These are phyloP conservation scores for Trametes meyenii DNA, from an alignment of 768 basidiomycete species.

Conservation along the genomic window DNA sequence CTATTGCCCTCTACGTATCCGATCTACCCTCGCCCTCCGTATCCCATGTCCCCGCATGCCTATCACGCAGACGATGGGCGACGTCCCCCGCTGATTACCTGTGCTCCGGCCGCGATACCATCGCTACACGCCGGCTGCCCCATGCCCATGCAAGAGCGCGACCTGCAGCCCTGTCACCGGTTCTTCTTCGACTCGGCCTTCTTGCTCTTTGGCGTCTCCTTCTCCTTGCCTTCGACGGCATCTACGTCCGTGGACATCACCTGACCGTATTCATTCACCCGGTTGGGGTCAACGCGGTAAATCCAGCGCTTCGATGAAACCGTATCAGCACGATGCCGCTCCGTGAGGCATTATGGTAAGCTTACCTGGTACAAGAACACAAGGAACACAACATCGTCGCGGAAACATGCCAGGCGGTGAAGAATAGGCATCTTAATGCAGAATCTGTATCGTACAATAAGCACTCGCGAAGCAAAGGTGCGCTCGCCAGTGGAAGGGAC, in stretches of 20 bases:
- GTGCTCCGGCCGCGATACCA: conserved; percentile 31
- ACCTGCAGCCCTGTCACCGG: conserved; percentile 31
- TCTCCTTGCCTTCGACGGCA: conserved; percentile 38
- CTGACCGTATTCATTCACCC: conserved; percentile 96
- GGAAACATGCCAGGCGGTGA: conserved; percentile 89
- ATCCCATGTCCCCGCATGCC: conserved; percentile 7
- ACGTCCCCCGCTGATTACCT: conserved; percentile 6
- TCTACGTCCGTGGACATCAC: conserved; percentile 58
- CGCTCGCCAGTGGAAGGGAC: conserved; percentile 29
- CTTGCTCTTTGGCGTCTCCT: neutral
- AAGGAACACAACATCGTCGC: conserved; percentile 90
- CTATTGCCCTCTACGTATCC: conserved; percentile 1
- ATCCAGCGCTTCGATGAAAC: conserved; percentile 77
- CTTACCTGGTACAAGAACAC: conserved; percentile 90
- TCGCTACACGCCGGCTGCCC: conserved; percentile 8
- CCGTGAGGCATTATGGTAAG: neutral
- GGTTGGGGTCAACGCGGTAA: conserved; percentile 92
- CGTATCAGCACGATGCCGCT: conserved; percentile 22
- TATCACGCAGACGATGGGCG: conserved; percentile 5
- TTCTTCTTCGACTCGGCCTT: conserved; percentile 39
- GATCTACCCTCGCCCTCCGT: conserved; percentile 22
- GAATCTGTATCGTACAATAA: conserved; percentile 52
- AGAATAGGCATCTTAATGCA: conserved; percentile 97
- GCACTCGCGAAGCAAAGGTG: neutral
- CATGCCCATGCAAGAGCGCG: conserved; percentile 10